Conservation (phyloP, 108 stramenopile genomes). For the Discostella pseudostelligera region DNA sequence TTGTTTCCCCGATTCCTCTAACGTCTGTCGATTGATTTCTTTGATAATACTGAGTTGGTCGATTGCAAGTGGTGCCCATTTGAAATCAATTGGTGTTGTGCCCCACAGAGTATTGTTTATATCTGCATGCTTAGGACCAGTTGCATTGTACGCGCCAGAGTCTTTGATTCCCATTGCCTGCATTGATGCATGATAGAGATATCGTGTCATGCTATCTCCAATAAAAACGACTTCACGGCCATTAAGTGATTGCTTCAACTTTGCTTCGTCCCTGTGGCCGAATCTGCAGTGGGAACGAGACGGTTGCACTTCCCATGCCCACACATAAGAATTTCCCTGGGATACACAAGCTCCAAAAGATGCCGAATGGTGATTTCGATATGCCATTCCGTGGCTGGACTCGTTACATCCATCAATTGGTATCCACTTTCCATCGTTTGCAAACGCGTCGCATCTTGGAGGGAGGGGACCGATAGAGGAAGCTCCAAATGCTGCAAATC, state of each 20-base stretch:
- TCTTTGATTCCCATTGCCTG: constrained; percentile 62
- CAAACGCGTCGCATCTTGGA: constrained; percentile 53
- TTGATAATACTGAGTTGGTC: constrained; percentile 53
- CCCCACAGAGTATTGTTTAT: constrained; percentile 38
- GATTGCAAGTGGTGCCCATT: constrained; percentile 74
- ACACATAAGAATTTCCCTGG: constrained; percentile 45
- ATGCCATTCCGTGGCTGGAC: constrained; percentile 60
- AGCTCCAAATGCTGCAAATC: constrained; percentile 60
- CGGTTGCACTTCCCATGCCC: constrained; percentile 69
- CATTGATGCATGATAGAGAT: constrained; percentile 68
- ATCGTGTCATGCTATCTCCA: constrained; percentile 81
- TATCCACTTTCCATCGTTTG: constrained; percentile 74
- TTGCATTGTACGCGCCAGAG: constrained; percentile 78
- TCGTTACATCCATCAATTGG: constrained; percentile 80
- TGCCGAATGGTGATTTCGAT: constrained; percentile 56
- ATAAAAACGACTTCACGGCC: constrained; percentile 62
- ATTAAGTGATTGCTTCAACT: constrained; percentile 54
- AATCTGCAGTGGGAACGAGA: constrained; percentile 67
- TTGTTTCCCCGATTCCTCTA: constrained; percentile 5
- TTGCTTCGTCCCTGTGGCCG: constrained; percentile 55
- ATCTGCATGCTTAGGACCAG: constrained; percentile 60
- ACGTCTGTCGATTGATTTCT: constrained; percentile 32
- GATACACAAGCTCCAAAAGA: constrained; percentile 60
- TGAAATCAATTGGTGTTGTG: constrained; percentile 58
- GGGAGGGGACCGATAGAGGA: constrained; percentile 61